Base-by-base conservation (phyloP, 2,329 filamentous ascomycete genomes). In the Microthyrium microscopicum region DNA sequence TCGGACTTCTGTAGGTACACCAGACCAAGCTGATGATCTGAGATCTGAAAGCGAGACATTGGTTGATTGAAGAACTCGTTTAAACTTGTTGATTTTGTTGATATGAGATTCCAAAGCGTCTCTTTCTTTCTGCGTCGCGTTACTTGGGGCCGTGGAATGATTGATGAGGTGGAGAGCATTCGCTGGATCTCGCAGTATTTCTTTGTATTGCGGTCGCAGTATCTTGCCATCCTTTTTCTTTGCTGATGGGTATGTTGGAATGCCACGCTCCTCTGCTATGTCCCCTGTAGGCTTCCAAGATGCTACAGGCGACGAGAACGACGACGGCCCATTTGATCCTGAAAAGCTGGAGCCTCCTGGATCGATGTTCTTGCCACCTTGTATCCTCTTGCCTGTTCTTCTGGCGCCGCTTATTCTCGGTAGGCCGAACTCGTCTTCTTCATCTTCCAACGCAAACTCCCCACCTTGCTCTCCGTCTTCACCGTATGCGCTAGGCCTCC, bases 71-170 rank as follows among this genome's bases (percentile, higher is more conserved):
- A 98, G 64, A 33, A 98, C 81, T 46, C 78, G 79, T 56, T 98
- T 98, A 61, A 98, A 98, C 52, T 95, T 95, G 59, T 98, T 94
- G 52, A 98, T 98, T 41, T 89, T 76, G 5, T 81, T 79, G 46
- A 93, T 89, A 39, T 83, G 74, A 28, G 85, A 79, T 36, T 80
- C 85, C 50, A 92, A 76, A 9, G 76, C 77, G 49, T 95, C 87
- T 13, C 77, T 64, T 50, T 94, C 83, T 52, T 91, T 95, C 2
- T 76, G 67, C 1, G 74, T 70, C 3, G 85, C 82, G 49, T 78
- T 77, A 18, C 68, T 58, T 8, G 82, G 73, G 29, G 80, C 64
- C 1, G 80, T 61, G 5, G 84, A 75, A 55, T 98, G 85, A 45
- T 80, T 80, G 46, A 98, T 95, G 5, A 98, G 70, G 52, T 98